These are phyloP conservation scores for Leccinum broughii DNA, from an alignment of 768 basidiomycete genomes.

Conservation along the genomic window DNA sequence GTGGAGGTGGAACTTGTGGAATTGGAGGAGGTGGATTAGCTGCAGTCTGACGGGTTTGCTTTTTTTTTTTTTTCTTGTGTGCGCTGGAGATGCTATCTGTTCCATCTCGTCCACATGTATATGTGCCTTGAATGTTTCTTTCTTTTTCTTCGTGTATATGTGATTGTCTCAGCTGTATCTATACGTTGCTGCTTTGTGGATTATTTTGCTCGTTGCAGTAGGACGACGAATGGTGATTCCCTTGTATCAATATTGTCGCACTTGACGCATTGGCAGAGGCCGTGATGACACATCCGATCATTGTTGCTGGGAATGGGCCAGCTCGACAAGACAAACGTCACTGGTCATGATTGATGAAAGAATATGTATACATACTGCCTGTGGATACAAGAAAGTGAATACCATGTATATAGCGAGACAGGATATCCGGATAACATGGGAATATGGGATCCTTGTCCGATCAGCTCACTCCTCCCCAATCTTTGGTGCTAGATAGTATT, in stretches of 20 bases:
- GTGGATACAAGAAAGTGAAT: slow-evolving; percentile 19
- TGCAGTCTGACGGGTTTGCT: background rate
- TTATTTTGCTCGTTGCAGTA: background rate
- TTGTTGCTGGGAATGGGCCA: too few relatives aligned
- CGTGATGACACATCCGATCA: too few relatives aligned
- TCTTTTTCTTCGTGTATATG: slow-evolving; percentile 5
- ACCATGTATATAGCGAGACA: slow-evolving; percentile 15
- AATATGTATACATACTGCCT: background rate
- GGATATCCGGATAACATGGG: slow-evolving; percentile 11
- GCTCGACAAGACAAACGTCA: too few relatives aligned
- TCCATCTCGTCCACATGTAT: background rate
- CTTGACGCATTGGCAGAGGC: too few relatives aligned
- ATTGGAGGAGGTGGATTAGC: slow-evolving; percentile 11
- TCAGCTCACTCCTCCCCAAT: slow-evolving; percentile 73
- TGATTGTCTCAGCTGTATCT: slow-evolving; percentile 16
- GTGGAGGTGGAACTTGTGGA: slow-evolving; percentile 4
- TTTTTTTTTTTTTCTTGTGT: background rate
- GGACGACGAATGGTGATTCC: too few relatives aligned
- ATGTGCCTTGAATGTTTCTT: background rate
- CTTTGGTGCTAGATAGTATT: slow-evolving; percentile 96
- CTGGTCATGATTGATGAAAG: background rate
- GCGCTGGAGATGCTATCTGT: slow-evolving; percentile 18
- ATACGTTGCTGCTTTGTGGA: slow-evolving; percentile 12
- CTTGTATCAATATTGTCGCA: too few relatives aligned
- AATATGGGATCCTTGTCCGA: slow-evolving; percentile 6